Evolutionary conservation across 73 alveolate species (phyloP), one percentile per base, ranked within the genome.

Genomic region (Paramecium caudatum): DNA sequence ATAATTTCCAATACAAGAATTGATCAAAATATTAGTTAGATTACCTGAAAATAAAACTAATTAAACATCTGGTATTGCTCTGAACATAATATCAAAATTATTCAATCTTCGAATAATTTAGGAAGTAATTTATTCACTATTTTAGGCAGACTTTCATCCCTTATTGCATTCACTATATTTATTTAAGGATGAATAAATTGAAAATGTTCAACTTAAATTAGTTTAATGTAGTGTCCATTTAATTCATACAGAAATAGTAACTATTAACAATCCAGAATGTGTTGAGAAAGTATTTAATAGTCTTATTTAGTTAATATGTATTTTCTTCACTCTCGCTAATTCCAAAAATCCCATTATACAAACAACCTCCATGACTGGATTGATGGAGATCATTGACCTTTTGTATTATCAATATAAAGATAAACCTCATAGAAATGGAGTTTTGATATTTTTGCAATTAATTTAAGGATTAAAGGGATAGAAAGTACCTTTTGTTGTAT

Each of bases 61-160:
- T 45, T n/a, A 74, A 27, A 74, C 88, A 45, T 36, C 88, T 27
- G 69, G 65, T 15, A 39, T 74, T 2, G 68, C 68, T 21, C 47
- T 74, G 13, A 74, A 74, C 32, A 74, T 74, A 16, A 74, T 74
- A 7, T 16, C 55, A 27, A 74, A 74, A 74, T 6, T 74, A 74
- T 74, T 74, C 30, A 74, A 74, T 15, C 27, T 49, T 10, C 13
- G 19, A 12, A 9, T 55, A 55, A 27, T 55, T 19, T 43, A 55
- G 21, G 80, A 55, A 55, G 80, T 55, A 55, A 55, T 23, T 55
- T 55, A 55, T 27, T 19, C 30, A 27, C 17, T 55, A 55, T 55
- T 55, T 74, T 37, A 74, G 88, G 65, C 43, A 39, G 88, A 74
- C 65, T 47, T 27, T 74, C 88, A 74, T 74, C 65, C 62, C 39